Evolutionary conservation across 352 stramenopile genomes (phyloP), one percentile per base, ranked within the genome.

Genomic region (Thalassiosira hispida): DNA sequence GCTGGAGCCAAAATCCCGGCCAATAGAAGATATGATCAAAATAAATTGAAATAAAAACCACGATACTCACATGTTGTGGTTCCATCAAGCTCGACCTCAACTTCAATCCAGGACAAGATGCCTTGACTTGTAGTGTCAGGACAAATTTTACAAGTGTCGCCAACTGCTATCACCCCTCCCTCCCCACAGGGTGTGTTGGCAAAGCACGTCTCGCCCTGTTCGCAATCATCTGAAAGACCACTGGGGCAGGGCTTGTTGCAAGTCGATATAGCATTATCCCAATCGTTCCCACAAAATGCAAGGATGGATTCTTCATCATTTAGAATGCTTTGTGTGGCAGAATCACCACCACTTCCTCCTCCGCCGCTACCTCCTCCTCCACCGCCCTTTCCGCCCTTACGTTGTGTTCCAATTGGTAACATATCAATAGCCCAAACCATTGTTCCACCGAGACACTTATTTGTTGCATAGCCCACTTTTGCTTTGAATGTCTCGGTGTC

Each of bases 201-300:
- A 82, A 88, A 93, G 62, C 88, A 94, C 14, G 60, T 88, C 77
- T 93, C 80, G 35, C 71, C 85, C 51, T 82, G 56, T 0, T 82
- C 84, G 81, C 90, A 94, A 18, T 92, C 83, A 44, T 80, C 69
- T 12, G 81, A 76, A 27, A 68, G 60, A 27, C 88, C 90, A 53
- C 49, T 77, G 0, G 90, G 88, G 76, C 90, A 94, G 7, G 85
- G 86, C 22, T 40, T 77, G 4, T 27, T 47, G 71, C 88, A 94
- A 66, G 77, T 77, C 44, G 81, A 62, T n/a, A 88, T 53, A 8
- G 86, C 86, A 69, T 93, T 71, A 69, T 93, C 82, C 88, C 88
- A 94, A 68, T 87, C 74, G 9, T 53, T 86, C 16, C 90, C 90
- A 69, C 90, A 93, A 83, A 86, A 94, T 46, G 81, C 75, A 20